Base-by-base conservation (phyloP, 768 basidiomycete species). In the Lactifluus piperatus region DNA sequence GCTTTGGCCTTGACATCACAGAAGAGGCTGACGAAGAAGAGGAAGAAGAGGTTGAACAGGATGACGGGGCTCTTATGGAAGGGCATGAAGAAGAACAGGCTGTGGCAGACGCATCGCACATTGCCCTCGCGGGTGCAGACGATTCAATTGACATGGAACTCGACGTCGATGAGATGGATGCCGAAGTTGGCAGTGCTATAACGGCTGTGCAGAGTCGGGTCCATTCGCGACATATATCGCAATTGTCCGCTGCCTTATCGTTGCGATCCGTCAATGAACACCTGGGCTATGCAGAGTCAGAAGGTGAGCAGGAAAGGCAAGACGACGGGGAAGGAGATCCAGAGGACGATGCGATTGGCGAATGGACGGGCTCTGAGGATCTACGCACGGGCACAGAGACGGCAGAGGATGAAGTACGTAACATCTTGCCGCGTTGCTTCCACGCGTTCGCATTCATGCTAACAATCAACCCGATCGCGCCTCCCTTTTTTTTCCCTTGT, bases 311-410 rank as follows among this genome's bases (percentile, higher is more conserved):
- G 43, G 74, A 75, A 44, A 26, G 66, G 51, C 76, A 73, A 43
- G 71, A 65, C 34, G 62, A 64, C 36, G 18, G 43, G 14, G 67
- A 64, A 32, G 63, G 51, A 13, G 68, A 67, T n/a, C 43, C 51
- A 5, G 69, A 70, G 30, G 63, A 67, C 26, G 73, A 79, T 47
- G 80, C 74, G 50, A 80, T 82, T 24, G 84, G 76, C 6, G 89
- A 91, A 64, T 91, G 90, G 89, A 91, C 89, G 4, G 90, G 86
- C 16, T 88, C 87, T 41, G 89, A 91, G 68, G 89, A 89, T 68
- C 66, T 82, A 58, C 77, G 76, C 59, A 77, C 70, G 13, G 63
- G 63, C 34, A 65, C 58, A 1, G 81, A 81, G 54, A 73, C 73
- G 37, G 84, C 85, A 27, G 86, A 88, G 37, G 84, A 88, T 64